Conservation (phyloP, 2,329 filamentous ascomycete genomes). For the Aspergillus ibericus region DNA sequence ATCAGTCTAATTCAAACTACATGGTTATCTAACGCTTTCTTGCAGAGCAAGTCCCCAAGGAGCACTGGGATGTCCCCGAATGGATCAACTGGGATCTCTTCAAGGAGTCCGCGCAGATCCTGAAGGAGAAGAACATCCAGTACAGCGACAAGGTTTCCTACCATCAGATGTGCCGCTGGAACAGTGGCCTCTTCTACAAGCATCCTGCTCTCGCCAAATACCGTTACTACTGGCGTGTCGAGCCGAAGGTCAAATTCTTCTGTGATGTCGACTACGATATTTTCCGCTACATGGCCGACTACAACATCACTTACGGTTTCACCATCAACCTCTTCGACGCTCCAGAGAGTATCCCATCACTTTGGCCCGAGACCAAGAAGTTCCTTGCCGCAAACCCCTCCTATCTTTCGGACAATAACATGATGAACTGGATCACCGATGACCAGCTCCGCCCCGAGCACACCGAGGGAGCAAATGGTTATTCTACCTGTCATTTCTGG, state of each 20-base stretch:
- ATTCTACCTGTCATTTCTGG: constrained; percentile 99
- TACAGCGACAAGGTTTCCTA: constrained; percentile 89
- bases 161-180: constrained; percentile 99
- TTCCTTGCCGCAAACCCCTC: constrained; percentile 84
- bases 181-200: constrained; percentile 96
- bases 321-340: constrained; percentile 96
- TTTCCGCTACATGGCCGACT: constrained; percentile 95
- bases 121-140: constrained; percentile 82
- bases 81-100: constrained; percentile 93
- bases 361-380: constrained; percentile 95
- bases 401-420: constrained; percentile 79
- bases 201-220: constrained; percentile 80
- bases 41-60: constrained; percentile 81
- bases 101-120: constrained; percentile 76
- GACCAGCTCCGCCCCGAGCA: constrained; percentile 73
- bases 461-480: constrained; percentile 79
- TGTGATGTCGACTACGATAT: constrained; percentile 98
- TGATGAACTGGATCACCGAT: constrained; percentile 84
- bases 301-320: constrained; percentile 99
- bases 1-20: not conserved
- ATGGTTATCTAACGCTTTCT: not conserved
- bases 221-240: constrained; percentile 97
- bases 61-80: constrained; percentile 87
- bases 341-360: constrained; percentile 76
- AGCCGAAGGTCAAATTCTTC: constrained; percentile 98